Evolutionary conservation across 441 rosid genomes (phyloP).

Genomic region (Populus hybrid): DNA sequence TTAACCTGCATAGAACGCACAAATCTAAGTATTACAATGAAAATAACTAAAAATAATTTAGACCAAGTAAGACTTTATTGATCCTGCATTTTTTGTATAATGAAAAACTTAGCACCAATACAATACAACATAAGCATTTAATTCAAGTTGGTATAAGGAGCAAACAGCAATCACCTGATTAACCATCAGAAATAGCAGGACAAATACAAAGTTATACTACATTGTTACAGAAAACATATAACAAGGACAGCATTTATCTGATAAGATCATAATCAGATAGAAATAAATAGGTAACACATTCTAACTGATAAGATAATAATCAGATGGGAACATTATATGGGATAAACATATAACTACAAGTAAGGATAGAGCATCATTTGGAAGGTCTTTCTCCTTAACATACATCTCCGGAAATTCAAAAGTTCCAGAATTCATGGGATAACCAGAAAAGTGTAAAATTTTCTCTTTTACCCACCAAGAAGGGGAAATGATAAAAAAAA

Average conservation of each 20-base stretch:
- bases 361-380: background rate
- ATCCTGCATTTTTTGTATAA: too few species aligned
- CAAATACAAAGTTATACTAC: background rate
- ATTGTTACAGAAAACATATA: background rate
- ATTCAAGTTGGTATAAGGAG: background rate
- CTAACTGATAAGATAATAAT: too few species aligned
- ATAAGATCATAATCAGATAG: background rate
- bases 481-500: too few species aligned
- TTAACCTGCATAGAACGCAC: too few species aligned
- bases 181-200: background rate
- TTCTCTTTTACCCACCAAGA: background rate
- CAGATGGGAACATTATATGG: background rate
- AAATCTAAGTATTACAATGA: too few species aligned
- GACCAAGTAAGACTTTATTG: too few species aligned
- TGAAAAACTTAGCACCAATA: constrained; percentile 30
- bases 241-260: background rate
- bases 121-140: constrained; percentile 37
- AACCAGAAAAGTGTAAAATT: background rate
- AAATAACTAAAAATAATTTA: too few species aligned
- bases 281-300: too few species aligned
- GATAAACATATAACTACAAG: background rate
- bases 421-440: background rate
- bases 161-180: background rate
- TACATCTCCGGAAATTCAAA: background rate
- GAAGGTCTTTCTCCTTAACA: background rate